Evolutionary conservation across 306 rosid genomes (phyloP).

Genomic region (barrel medic (Medicago truncatula)): DNA sequence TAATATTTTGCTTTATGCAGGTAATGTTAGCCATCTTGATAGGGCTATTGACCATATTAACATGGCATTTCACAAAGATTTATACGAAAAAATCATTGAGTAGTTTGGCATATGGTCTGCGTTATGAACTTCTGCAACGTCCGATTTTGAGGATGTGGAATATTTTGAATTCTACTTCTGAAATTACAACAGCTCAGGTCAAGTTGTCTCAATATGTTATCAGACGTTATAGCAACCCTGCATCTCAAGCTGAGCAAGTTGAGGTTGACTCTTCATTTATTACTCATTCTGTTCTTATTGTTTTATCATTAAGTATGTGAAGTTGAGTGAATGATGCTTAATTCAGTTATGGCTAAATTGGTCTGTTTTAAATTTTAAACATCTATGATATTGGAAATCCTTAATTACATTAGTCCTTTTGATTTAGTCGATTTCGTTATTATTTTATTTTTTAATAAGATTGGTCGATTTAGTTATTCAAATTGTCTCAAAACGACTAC

Average conservation of each 20-base stretch:
- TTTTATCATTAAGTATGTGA: background rate
- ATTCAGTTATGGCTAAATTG: background rate
- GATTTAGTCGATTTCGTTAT: background rate
- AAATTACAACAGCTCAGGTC: constrained; percentile 91
- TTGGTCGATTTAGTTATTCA: background rate
- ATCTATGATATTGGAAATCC: no score
- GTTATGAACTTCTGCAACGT: constrained; percentile 91
- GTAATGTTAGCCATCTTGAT: constrained; percentile 95
- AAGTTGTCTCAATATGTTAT: constrained; percentile 83
- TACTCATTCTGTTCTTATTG: background rate
- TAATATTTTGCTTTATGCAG: constrained; percentile 52
- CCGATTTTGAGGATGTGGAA: constrained; percentile 96
- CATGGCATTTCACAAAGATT: constrained; percentile 96
- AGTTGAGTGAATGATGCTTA: background rate
- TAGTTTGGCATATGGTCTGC: constrained; percentile 90
- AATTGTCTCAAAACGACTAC: background rate
- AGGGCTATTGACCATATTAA: constrained; percentile 86
- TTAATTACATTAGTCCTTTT: background rate
- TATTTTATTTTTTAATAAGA: no score
- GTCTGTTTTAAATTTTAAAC: background rate
- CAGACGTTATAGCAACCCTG: constrained; percentile 73
- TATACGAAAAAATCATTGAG: constrained; percentile 81
- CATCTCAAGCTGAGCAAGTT: constrained; percentile 88
- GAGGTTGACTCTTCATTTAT: constrained; percentile 61
- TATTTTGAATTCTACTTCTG: constrained; percentile 90